A percentile compares a stretch with the other conserved stretches of the same genome.
Conservation (phyloP, 805 yeast species). For the Pachysolen tannophilus region DNA sequence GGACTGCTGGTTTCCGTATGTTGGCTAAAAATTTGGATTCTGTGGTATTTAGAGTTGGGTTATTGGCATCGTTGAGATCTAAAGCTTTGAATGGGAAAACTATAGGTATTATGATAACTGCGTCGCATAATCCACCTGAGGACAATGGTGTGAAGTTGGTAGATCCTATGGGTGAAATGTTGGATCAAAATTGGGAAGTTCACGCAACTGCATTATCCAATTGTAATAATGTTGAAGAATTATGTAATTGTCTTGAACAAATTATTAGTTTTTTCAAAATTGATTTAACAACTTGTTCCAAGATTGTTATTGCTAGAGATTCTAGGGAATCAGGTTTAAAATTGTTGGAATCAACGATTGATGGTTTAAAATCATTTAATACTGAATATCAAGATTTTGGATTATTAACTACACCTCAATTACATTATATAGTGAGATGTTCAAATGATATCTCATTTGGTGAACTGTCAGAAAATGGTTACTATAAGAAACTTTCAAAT, state of each 20-base stretch:
- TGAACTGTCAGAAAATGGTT: conserved; percentile 55
- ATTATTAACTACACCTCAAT: conserved; percentile 84
- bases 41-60: conserved; percentile 77
- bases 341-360: conserved; percentile 49
- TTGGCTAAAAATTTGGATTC: conserved; percentile 63
- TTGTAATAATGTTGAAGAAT: conserved; percentile 36
- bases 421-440: conserved; percentile 77
- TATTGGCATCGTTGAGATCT: conserved; percentile 80
- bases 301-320: conserved; percentile 72
- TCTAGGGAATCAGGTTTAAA: conserved; percentile 79
- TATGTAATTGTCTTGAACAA: conserved; percentile 29
- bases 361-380: conserved; percentile 47
- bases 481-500: conserved; percentile 51
- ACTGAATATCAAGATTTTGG: conserved; percentile 49
- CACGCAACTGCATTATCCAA: conserved; percentile 79
- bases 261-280: conserved; percentile 36
- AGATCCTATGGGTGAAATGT: conserved; percentile 90
- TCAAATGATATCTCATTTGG: conserved; percentile 63
- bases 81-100: conserved; percentile 55
- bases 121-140: conserved; percentile 87
- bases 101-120: conserved; percentile 95
- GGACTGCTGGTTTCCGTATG: conserved; percentile 97
- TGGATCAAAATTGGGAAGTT: conserved; percentile 75
- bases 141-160: conserved; percentile 94
- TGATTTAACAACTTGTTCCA: conserved; percentile 32